These are phyloP conservation scores for Scleromitrula shiraiana DNA, from an alignment of 2,329 filamentous ascomycete genomes.

Conservation along the genomic window DNA sequence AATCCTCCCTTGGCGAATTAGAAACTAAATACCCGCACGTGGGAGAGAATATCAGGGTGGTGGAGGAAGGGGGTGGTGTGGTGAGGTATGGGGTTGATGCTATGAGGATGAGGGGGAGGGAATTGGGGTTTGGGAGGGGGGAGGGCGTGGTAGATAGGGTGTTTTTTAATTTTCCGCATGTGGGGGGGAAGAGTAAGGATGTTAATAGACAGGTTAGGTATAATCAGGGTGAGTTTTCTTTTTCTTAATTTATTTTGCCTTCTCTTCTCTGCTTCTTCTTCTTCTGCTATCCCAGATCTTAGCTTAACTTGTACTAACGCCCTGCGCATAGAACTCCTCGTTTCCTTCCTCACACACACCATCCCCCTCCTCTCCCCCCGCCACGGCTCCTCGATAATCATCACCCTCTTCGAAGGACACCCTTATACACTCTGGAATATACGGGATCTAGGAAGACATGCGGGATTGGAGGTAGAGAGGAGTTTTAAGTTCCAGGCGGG, in stretches of 20 bases:
- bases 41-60: conserved; percentile 45
- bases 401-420: conserved; percentile 87
- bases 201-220: conserved; percentile 89
- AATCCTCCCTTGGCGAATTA: conserved; percentile 48
- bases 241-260: neutral
- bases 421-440: conserved; percentile 97
- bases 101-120: conserved; percentile 43
- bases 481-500: conserved; percentile 61
- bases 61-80: conserved; percentile 38
- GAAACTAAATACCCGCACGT: conserved; percentile 68
- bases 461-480: conserved; percentile 58
- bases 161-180: conserved; percentile 95
- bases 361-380: conserved; percentile 42
- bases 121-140: conserved; percentile 23
- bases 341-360: conserved; percentile 56
- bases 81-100: conserved; percentile 61
- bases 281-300: neutral
- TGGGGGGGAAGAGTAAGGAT: conserved; percentile 85
- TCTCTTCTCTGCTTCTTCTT: neutral
- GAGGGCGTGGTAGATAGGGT: conserved; percentile 61
- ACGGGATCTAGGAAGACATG: conserved; percentile 73
- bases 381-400: conserved; percentile 52
- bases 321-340: conserved; percentile 47
- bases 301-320: neutral
- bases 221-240: conserved; percentile 53